These are phyloP conservation scores for Diaporthe citrichinensis DNA, from an alignment of 2,329 filamentous ascomycete species.

Conservation along the genomic window DNA sequence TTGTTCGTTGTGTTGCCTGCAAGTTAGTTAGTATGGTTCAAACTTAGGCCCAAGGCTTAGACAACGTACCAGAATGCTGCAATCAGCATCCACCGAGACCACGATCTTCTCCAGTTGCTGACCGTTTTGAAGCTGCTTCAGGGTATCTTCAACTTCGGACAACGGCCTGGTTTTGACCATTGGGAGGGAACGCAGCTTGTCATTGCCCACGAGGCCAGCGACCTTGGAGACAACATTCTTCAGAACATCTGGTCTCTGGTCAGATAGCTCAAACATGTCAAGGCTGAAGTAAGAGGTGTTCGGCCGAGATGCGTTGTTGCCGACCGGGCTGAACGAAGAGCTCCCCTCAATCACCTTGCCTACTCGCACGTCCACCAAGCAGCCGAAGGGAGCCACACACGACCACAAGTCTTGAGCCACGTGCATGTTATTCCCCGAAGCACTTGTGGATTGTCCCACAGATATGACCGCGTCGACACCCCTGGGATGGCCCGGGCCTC, in stretches of 20 bases:
- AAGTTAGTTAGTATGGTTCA: neutral
- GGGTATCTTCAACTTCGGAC: constrained; percentile 55
- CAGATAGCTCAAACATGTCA: constrained; percentile 60
- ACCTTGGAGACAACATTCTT: constrained; percentile 55
- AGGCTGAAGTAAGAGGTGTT: constrained; percentile 59
- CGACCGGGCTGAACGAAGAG: neutral
- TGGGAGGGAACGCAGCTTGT: constrained; percentile 53
- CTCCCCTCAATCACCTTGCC: neutral
- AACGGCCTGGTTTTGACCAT: constrained; percentile 54
- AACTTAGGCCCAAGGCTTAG: constrained; percentile 30
- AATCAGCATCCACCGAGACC: neutral
- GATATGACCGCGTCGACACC: constrained; percentile 37
- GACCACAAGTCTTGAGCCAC: constrained; percentile 50
- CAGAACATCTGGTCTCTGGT: constrained; percentile 57
- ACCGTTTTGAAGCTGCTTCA: constrained; percentile 55
- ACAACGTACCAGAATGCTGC: neutral
- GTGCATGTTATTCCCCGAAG: constrained; percentile 58
- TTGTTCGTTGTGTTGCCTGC: constrained; percentile 38
- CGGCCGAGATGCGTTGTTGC: neutral
- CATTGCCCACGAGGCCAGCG: constrained; percentile 52
- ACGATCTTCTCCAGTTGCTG: constrained; percentile 55
- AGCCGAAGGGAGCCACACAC: constrained; percentile 32
- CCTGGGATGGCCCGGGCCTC: neutral
- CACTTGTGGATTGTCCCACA: constrained; percentile 51
- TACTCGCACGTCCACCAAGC: constrained; percentile 2